These are phyloP conservation scores for Candida succiphila DNA, from an alignment of 805 yeast species.

Conservation along the genomic window DNA sequence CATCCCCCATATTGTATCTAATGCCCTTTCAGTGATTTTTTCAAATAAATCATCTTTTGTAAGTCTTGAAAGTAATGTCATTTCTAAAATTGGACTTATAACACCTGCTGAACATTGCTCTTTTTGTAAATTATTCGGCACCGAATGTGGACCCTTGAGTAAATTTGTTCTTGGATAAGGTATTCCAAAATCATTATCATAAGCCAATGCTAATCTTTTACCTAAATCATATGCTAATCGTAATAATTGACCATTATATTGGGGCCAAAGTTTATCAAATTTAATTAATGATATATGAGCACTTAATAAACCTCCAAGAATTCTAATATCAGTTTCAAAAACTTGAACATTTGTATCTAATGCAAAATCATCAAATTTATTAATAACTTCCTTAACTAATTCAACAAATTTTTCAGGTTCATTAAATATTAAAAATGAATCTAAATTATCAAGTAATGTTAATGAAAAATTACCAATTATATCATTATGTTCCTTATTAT, in stretches of 20 bases:
- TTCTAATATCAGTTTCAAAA: constrained; percentile 76
- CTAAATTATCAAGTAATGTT: constrained; percentile 72
- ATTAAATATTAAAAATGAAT: constrained; percentile 66
- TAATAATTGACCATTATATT: constrained; percentile 67
- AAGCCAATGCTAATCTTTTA: constrained; percentile 58
- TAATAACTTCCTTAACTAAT: constrained; percentile 29
- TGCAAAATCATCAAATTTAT: constrained; percentile 35
- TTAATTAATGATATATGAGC: constrained; percentile 76
- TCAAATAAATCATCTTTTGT: constrained; percentile 72
- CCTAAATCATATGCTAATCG: constrained; percentile 71
- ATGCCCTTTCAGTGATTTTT: constrained; percentile 47
- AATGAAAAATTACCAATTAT: constrained; percentile 77
- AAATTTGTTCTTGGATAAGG: constrained; percentile 80
- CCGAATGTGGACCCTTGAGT: constrained; percentile 33
- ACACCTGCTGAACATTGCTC: constrained; percentile 89
- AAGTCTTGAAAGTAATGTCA: constrained; percentile 62
- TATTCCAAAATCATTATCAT: constrained; percentile 48
- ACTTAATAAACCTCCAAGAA: constrained; percentile 73
- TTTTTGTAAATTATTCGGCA: constrained; percentile 33
- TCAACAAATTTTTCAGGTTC: constrained; percentile 46
- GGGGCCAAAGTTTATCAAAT: constrained; percentile 33
- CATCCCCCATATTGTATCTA: constrained; percentile 60
- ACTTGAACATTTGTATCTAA: constrained; percentile 73
- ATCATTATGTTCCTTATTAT: constrained; percentile 61
- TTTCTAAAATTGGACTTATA: constrained; percentile 72